Evolutionary conservation across 179 eudicot species (phyloP).

Genomic region (Nepenthes alata): DNA sequence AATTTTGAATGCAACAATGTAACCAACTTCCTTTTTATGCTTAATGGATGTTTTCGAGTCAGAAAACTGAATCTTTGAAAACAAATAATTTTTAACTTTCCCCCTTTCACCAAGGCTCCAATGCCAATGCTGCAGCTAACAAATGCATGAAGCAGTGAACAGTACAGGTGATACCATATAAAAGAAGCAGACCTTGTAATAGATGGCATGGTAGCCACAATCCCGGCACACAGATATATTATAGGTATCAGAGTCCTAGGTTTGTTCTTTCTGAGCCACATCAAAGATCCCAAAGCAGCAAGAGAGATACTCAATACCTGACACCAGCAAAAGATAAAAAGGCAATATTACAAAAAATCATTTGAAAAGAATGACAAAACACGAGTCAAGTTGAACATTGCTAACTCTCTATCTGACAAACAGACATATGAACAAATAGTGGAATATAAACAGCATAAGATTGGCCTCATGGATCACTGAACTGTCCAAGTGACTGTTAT

Average conservation of each 20-base stretch:
- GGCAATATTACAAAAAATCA: slow-evolving; percentile 2
- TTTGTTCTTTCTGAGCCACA: slow-evolving; percentile 96
- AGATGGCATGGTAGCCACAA: slow-evolving; percentile 92
- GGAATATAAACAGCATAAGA: too few relatives aligned
- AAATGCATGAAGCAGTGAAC: neutral
- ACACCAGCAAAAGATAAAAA: slow-evolving; percentile 4
- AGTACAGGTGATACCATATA: neutral
- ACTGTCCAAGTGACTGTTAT: too few relatives aligned
- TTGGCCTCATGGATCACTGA: too few relatives aligned
- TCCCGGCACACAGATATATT: slow-evolving; percentile 79
- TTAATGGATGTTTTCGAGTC: too few relatives aligned
- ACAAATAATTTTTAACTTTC: too few relatives aligned
- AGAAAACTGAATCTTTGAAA: too few relatives aligned
- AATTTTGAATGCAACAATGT: too few relatives aligned
- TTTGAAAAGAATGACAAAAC: neutral
- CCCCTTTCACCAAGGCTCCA: too few relatives aligned
- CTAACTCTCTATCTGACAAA: too few relatives aligned
- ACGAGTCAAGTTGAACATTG: neutral
- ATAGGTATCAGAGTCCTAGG: slow-evolving; percentile 83
- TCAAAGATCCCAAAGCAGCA: slow-evolving; percentile 93
- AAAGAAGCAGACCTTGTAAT: slow-evolving; percentile 57
- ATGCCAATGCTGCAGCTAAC: neutral
- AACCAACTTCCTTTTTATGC: too few relatives aligned
- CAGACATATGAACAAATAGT: too few relatives aligned
- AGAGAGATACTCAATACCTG: slow-evolving; percentile 78